phyloP scores from a whole-genome alignment of 2,329 filamentous ascomycete genomes.

The Cladosporium sp. region DNA sequence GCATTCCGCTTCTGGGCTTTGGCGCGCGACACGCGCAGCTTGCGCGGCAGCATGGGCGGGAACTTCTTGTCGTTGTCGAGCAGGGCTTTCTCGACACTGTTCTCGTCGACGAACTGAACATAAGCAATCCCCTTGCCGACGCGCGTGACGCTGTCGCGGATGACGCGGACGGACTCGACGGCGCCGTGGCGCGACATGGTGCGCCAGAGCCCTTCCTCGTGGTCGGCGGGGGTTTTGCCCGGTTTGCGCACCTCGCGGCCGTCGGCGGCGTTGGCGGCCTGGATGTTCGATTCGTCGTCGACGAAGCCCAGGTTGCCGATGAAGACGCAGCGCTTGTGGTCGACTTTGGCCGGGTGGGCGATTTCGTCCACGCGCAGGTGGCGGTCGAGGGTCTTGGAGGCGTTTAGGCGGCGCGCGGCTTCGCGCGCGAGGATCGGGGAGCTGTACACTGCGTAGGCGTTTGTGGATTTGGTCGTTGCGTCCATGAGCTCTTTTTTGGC shows the following conservation, averaged over 20 bases:
- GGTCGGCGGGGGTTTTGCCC: constrained; percentile 68
- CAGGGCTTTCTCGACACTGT: constrained; percentile 85
- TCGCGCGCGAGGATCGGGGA: constrained; percentile 70
- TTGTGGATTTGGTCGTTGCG: constrained; percentile 85
- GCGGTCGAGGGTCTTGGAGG: constrained; percentile 74
- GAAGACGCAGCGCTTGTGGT: constrained; percentile 89
- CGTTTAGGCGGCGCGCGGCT: constrained; percentile 75
- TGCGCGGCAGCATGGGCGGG: constrained; percentile 86
- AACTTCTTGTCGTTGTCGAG: constrained; percentile 88
- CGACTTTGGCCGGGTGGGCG: constrained; percentile 76
- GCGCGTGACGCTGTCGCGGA: constrained; percentile 82
- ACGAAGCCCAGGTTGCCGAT: constrained; percentile 96
- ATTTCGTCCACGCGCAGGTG: constrained; percentile 90
- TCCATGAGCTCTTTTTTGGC: constrained; percentile 89
- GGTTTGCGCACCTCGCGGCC: constrained; percentile 62
- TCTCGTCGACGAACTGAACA: constrained; percentile 87
- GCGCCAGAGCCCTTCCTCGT: constrained; percentile 90
- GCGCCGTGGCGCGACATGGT: constrained; percentile 73
- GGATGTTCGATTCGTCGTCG: constrained; percentile 76
- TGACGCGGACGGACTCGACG: constrained; percentile 89
- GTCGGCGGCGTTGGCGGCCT: constrained; percentile 57
- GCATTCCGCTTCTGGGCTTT: constrained; percentile 60
- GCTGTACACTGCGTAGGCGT: constrained; percentile 89
- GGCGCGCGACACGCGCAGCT: constrained; percentile 80
- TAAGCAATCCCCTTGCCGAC: constrained; percentile 98